Evolutionary conservation across 2,329 filamentous ascomycete genomes (phyloP).

Genomic region (Davidsoniella neocaledoniae): DNA sequence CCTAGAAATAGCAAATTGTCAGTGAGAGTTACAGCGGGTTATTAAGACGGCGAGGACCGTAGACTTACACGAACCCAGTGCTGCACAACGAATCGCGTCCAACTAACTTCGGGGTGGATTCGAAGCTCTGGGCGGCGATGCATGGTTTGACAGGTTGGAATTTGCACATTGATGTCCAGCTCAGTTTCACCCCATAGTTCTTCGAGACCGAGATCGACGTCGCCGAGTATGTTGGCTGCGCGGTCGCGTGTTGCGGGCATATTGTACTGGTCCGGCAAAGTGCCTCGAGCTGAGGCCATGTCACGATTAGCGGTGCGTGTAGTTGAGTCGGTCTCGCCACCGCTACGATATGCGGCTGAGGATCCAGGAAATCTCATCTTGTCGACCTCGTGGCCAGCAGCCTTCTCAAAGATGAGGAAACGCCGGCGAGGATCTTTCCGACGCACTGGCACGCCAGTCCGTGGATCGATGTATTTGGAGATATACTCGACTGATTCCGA

Average conservation of each 20-base stretch:
- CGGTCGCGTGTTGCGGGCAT: constrained; percentile 13
- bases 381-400: constrained; percentile 61
- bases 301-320: constrained; percentile 35
- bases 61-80: constrained; percentile 81
- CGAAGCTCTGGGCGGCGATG: constrained; percentile 48
- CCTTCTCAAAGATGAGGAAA: constrained; percentile 74
- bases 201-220: constrained; percentile 54
- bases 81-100: constrained; percentile 83
- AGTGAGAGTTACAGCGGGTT: not conserved
- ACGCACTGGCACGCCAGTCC: not conserved
- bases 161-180: constrained; percentile 84
- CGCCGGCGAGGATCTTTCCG: constrained; percentile 71
- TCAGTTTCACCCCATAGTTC: constrained; percentile 73
- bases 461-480: constrained; percentile 27
- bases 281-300: constrained; percentile 27
- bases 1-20: constrained; percentile 30
- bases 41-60: not conserved
- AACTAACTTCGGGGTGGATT: constrained; percentile 80
- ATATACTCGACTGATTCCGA: constrained; percentile 88
- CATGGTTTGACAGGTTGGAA: constrained; percentile 80
- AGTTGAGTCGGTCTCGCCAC: constrained; percentile 51
- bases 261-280: constrained; percentile 20
- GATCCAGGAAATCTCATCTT: constrained; percentile 35
- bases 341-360: constrained; percentile 19
- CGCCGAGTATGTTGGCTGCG: constrained; percentile 60